A percentile compares a stretch with the other conserved stretches of the same genome.
These are phyloP conservation scores for Proliferodiscus dingleyae DNA, from an alignment of 2,329 filamentous ascomycete genomes.

Conservation along the genomic window DNA sequence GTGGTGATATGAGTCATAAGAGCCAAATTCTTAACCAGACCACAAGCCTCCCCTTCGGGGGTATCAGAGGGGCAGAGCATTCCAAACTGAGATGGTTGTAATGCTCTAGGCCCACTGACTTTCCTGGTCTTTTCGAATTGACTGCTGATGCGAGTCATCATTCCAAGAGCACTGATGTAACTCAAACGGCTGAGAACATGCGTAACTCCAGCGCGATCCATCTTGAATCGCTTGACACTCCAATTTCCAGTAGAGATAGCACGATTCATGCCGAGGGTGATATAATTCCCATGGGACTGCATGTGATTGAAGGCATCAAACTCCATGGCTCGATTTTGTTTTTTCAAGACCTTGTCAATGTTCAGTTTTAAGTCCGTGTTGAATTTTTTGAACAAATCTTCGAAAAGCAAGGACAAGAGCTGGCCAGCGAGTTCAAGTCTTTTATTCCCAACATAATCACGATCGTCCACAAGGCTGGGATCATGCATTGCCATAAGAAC, in stretches of 20 bases:
- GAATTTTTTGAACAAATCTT: constrained; percentile 97
- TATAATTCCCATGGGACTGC: constrained; percentile 76
- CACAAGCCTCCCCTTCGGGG: constrained; percentile 96
- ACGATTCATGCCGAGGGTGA: constrained; percentile 89
- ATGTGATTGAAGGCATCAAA: constrained; percentile 86
- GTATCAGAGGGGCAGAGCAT: constrained; percentile 98
- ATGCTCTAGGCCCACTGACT: constrained; percentile 87
- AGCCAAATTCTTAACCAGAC: constrained; percentile 94
- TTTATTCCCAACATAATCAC: constrained; percentile 98
- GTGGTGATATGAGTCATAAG: constrained; percentile 99
- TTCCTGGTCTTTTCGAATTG: constrained; percentile 99
- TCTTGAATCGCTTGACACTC: constrained; percentile 96
- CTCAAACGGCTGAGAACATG: constrained; percentile 93
- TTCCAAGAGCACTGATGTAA: constrained; percentile 93
- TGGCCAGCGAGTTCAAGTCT: constrained; percentile 91
- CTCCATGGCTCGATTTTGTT: constrained; percentile 80
- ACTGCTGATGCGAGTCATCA: constrained; percentile 99
- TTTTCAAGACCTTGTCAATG: constrained; percentile 93
- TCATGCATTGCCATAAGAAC: constrained; percentile 93
- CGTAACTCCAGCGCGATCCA: constrained; percentile 95
- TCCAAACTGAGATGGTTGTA: constrained; percentile 96
- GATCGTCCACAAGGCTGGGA: constrained; percentile 83
- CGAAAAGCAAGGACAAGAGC: constrained; percentile 87
- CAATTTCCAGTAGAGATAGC: constrained; percentile 97
- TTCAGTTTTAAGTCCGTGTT: constrained; percentile 83